Evolutionary conservation across 2,329 filamentous ascomycete species (phyloP), one percentile per base, ranked within the genome.

Genomic region (Aureobasidium sp.): DNA sequence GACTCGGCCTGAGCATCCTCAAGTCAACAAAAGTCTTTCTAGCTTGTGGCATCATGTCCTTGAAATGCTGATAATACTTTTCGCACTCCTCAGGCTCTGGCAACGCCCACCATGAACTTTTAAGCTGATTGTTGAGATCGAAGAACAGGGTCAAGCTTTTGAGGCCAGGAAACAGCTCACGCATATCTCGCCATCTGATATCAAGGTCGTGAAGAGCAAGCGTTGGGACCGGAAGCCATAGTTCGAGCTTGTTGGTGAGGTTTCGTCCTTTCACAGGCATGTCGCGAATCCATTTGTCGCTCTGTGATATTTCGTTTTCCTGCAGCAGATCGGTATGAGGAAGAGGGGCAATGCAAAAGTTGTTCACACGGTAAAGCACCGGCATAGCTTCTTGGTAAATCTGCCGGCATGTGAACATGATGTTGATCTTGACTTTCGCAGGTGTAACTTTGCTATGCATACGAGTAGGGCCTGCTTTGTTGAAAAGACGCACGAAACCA

Each of bases 231-330:
- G 55, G 55, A 11, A 58, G 14, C 17, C 31, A 34, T 4, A 58
- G 22, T 12, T 58, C 55, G 8, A 58, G 42, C 7, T n/a, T 58
- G 27, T 20, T 47, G 42, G 48, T 58, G 7, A 58, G 42, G 22
- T 58, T 58, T 31, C 55, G 55, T 22, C 55, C 55, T 47, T 48
- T 58, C 7, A 22, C 5, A 27, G 55, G 55, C 55, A 58, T 47
- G 9, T 4, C 4, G 1, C 22, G 55, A 15, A 58, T 58, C 42
- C 42, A 48, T 4, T 5, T 37, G 15, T 47, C 55, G 14, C 45
- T 37, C 41, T 58, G 41, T 3, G 15, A 17, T 1, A 45, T 11
- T 17, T 45, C 37, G 15, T 31, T 9, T 17, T 39, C n/a, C 25
- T 7, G 17, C 20, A 9, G 8, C n/a, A 27, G 2, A 2, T 42